These are phyloP conservation scores for Podaxis sp. DNA, from an alignment of 768 basidiomycete species.

Conservation along the genomic window DNA sequence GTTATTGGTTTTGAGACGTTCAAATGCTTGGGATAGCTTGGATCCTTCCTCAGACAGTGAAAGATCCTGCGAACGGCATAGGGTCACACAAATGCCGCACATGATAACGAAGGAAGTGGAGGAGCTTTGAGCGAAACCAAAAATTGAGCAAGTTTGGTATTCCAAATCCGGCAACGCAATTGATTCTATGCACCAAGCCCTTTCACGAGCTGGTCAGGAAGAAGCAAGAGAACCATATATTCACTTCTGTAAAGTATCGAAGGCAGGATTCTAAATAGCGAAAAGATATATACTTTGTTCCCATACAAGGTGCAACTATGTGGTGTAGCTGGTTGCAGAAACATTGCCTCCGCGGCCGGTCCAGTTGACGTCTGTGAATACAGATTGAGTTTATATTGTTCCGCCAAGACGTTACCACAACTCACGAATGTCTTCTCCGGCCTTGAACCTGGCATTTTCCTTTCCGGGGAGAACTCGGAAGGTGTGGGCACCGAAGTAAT, in stretches of 20 bases:
- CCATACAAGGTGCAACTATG: conserved; percentile 30
- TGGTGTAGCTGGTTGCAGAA: conserved; percentile 82
- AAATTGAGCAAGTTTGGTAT: neutral
- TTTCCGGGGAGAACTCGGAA: conserved; percentile 93
- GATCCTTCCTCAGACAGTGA: neutral
- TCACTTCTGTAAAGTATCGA: conserved; percentile 8
- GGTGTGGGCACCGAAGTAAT: conserved; percentile 99
- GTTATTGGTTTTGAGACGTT: conserved; percentile 37
- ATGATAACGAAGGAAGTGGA: neutral
- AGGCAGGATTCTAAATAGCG: neutral
- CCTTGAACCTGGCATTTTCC: conserved; percentile 80
- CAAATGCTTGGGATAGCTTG: neutral
- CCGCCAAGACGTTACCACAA: conserved; percentile 21
- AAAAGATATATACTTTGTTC: neutral
- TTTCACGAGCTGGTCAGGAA: neutral
- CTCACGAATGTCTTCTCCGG: conserved; percentile 87
- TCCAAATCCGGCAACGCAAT: neutral
- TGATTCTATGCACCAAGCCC: neutral
- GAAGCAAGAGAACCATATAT: conserved; percentile 12
- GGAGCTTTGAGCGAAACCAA: neutral
- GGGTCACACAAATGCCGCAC: conserved; percentile 12
- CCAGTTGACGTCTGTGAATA: conserved; percentile 87
- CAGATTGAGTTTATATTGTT: neutral
- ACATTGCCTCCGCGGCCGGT: conserved; percentile 97
- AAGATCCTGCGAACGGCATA: neutral